Conservation (phyloP, 768 basidiomycete species). For the Lentinus tigrinus region DNA sequence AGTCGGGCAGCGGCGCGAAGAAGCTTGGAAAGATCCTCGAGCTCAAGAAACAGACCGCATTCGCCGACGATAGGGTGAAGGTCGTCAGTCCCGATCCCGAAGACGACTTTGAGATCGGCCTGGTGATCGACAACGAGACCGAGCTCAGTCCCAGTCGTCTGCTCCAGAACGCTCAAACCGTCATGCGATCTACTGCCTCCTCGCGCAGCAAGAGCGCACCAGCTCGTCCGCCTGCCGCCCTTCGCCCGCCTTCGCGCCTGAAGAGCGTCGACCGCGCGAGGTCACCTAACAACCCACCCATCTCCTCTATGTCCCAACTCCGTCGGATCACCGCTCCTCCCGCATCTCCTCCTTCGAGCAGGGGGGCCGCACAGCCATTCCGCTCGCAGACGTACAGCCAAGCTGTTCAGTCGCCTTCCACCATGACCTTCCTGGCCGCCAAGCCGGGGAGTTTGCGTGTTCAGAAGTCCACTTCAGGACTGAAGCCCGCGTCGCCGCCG, state of each 20-base stretch:
- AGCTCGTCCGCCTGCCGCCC: conserved; percentile 41
- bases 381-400: conserved; percentile 62
- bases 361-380: conserved; percentile 41
- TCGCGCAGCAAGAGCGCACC: conserved; percentile 62
- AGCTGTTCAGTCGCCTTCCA: conserved; percentile 50
- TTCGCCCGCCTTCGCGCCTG: conserved; percentile 63
- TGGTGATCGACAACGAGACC: conserved; percentile 79
- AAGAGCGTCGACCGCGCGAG: conserved; percentile 61
- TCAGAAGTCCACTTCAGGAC: conserved; percentile 81
- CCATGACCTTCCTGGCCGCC: conserved; percentile 54
- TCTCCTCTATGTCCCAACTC: conserved; percentile 67
- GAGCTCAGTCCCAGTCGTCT: conserved; percentile 82
- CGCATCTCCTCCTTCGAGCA: conserved; percentile 54
- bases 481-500: conserved; percentile 73
- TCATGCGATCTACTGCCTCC: conserved; percentile 27
- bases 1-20: conserved; percentile 59
- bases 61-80: conserved; percentile 53
- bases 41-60: conserved; percentile 52
- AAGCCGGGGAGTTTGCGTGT: conserved; percentile 77
- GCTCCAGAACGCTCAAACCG: conserved; percentile 43
- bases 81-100: conserved; percentile 64
- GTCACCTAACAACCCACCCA: conserved; percentile 68
- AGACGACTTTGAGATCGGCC: conserved; percentile 84
- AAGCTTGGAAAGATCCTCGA: conserved; percentile 52
- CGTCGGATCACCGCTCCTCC: conserved; percentile 68